Conservation (phyloP, 164 flowering plant genomes). For the Cinnamomum chago region DNA sequence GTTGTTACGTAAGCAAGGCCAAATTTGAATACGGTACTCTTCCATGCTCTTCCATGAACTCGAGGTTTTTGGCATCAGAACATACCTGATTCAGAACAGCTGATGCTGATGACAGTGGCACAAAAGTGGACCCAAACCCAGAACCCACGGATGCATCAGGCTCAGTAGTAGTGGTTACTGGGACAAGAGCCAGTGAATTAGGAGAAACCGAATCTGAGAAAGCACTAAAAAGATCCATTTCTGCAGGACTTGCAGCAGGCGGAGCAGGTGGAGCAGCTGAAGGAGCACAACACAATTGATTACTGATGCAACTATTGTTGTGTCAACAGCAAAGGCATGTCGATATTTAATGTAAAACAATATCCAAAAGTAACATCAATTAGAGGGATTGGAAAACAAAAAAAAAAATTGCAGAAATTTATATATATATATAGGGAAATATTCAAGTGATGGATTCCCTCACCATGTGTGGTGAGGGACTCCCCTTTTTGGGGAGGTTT, state of each 20-base stretch:
- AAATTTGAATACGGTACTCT: no score
- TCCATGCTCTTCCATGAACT: no score
- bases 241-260: constrained; percentile 42
- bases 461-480: no score
- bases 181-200: constrained; percentile 59
- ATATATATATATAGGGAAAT: no score
- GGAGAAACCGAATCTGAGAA: constrained; percentile 53
- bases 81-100: constrained; percentile 49
- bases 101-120: constrained; percentile 33
- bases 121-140: constrained; percentile 33
- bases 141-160: constrained; percentile 30
- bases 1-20: no score
- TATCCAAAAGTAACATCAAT: no score
- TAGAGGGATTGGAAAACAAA: no score
- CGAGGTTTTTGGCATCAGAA: background rate
- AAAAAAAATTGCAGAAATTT: no score
- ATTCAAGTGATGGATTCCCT: no score
- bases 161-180: constrained; percentile 34
- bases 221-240: constrained; percentile 76
- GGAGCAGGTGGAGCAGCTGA: constrained; percentile 36
- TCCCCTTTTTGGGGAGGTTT: no score
- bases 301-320: background rate
- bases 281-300: background rate
- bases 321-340: background rate
- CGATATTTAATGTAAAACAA: no score